Base-by-base conservation (phyloP, 176 grass and related monocot species). In the Stipa capillata region DNA sequence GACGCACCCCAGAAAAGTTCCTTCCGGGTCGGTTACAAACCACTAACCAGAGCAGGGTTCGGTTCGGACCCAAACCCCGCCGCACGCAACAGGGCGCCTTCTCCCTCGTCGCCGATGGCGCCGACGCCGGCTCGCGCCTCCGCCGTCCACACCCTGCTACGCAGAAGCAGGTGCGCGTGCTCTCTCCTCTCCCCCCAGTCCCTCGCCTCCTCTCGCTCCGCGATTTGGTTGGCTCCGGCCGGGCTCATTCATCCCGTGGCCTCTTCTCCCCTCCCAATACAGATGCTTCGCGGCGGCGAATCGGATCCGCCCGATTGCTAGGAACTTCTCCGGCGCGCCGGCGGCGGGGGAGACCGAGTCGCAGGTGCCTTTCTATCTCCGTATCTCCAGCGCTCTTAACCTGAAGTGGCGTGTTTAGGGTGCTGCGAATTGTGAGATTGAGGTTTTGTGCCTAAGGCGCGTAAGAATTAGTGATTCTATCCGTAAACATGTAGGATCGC, bases 281-380 rank as follows among this genome's bases (percentile, higher is more conserved):
- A 85, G 87, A 72, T 85, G 77, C 48, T 56, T 65, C 23, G 71
- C 72, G 29, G 64, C 77, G 45, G 82, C 21, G 35, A 65, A 9
- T 47, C 82, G 36, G 77, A 81, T 81, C 54, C 82, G 53, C 17
- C 72, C 71, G 28, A 48, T 76, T 11, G 6, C 34, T 23, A 76
- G 82, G 63, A 53, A 21, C 55, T 82, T 85, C 64, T 72, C 72
- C 55, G 47, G 70, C 23, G 47, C 39, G 17, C 8, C 57, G 1
- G 23, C 9, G 21, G 2, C 31, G 0, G 37, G 47, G 60, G 10
- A 5, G 2, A 5, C 53, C 15, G 42, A 45, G 4, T 62, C 77
- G 5, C 77, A 76, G 77, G 82, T 89, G 76, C 36, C 23, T 37
- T 68, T 44, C 15, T 10, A 9, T 33, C 40, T 36, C 3, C 1